Conservation (phyloP, 208 protist genomes). For the Acanthamoeba healyi region DNA sequence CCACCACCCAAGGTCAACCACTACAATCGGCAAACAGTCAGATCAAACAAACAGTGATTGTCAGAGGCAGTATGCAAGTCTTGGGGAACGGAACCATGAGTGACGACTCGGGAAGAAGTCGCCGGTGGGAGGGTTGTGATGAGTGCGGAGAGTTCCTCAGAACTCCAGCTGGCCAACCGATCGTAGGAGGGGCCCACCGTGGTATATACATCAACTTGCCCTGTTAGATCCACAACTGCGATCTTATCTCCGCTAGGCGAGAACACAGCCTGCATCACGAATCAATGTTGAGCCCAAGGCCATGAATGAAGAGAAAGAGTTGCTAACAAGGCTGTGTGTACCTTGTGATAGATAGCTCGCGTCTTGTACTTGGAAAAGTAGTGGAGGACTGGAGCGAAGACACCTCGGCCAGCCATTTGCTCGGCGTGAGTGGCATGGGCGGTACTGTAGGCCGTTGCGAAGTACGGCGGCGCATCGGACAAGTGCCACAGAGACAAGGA, state of each 20-base stretch:
- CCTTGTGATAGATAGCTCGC: slow-evolving; percentile 3
- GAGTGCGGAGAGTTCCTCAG: not conserved
- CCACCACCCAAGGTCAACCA: slow-evolving; percentile 39
- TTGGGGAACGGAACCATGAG: not conserved
- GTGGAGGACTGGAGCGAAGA: slow-evolving; percentile 4
- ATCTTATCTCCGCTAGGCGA: slow-evolving; percentile 41
- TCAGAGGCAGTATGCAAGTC: too few species aligned
- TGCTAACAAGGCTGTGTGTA: not conserved
- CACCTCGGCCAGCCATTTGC: not conserved
- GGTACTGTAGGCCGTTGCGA: not conserved
- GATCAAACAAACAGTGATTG: not conserved
- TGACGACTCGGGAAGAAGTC: not conserved
- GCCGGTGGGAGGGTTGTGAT: not conserved
- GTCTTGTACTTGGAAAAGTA: not conserved
- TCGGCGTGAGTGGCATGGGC: not conserved
- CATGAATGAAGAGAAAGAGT: not conserved
- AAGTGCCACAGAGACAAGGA: slow-evolving; percentile 40
- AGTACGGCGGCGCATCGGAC: not conserved
- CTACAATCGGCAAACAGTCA: slow-evolving; percentile 9
- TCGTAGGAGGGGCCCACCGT: not conserved
- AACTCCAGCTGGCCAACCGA: slow-evolving; percentile 9
- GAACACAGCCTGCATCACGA: not conserved
- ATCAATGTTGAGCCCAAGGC: too few species aligned
- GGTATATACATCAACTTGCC: not conserved
- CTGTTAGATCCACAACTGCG: slow-evolving; percentile 23